A percentile compares a stretch with the other conserved stretches of the same genome.
These are phyloP conservation scores for Chlamydomonas incerta DNA, from an alignment of 139 green algal genomes.

Conservation along the genomic window DNA sequence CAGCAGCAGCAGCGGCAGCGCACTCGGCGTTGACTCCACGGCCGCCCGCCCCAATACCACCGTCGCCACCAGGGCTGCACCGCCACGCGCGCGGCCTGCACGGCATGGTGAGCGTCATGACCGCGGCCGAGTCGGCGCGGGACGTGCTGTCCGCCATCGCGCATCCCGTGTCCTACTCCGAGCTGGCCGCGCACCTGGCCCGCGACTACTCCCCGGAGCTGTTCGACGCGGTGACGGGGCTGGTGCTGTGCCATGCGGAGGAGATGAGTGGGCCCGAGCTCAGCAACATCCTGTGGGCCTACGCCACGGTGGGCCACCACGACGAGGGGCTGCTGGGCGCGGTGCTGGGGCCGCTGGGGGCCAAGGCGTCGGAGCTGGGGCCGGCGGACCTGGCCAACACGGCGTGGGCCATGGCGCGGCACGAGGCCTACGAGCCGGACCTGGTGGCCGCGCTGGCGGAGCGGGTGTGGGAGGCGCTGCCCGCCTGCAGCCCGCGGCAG, in stretches of 20 bases:
- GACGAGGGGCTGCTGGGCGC: background rate
- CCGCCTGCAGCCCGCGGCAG: conserved; percentile 2
- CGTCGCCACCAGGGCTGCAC: background rate
- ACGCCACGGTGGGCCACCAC: conserved; percentile 14
- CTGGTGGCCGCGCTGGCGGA: background rate
- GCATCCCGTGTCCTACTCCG: conserved; percentile 4
- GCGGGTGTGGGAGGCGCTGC: conserved; percentile 26
- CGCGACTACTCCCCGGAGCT: conserved; percentile 27
- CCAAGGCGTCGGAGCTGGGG: conserved; percentile 2
- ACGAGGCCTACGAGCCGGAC: conserved; percentile 10
- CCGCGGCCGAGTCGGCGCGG: conserved; percentile 16
- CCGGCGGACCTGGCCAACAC: conserved; percentile 2
- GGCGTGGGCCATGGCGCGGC: conserved; percentile 8
- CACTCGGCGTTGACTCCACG: too few species aligned
- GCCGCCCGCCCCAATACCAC: too few species aligned
- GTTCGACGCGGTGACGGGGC: conserved; percentile 36
- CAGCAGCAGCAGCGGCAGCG: too few species aligned
- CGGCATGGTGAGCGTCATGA: conserved; percentile 39
- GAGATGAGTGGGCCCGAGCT: conserved; percentile 24
- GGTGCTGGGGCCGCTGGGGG: background rate
- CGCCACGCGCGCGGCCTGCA: background rate
- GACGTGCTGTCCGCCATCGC: conserved; percentile 20
- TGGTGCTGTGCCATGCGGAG: conserved; percentile 4
- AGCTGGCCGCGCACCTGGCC: background rate
- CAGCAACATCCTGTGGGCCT: conserved; percentile 32